Conservation (phyloP, 345 rosid genomes). For the Boechera divaricarpa region DNA sequence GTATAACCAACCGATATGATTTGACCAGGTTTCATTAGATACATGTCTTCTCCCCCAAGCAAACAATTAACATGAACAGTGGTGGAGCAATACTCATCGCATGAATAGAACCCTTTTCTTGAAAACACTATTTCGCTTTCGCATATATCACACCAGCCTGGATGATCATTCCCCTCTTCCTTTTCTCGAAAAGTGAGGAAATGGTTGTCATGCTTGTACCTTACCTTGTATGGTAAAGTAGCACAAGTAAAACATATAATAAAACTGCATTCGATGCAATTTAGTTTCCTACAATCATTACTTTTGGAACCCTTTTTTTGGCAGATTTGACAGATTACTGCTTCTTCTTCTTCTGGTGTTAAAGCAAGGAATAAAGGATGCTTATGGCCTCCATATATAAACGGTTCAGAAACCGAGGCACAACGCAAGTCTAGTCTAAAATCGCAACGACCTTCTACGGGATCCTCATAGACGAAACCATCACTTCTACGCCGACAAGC, state of each 20-base stretch:
- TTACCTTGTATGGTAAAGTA: neutral
- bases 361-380: slow-evolving; percentile 4
- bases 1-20: neutral
- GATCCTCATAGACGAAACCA: slow-evolving; percentile 17
- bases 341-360: neutral
- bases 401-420: slow-evolving; percentile 12
- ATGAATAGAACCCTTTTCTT: neutral
- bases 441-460: too few species aligned
- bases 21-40: neutral
- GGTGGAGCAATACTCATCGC: neutral
- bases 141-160: neutral
- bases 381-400: neutral
- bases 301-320: neutral
- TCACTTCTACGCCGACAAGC: neutral
- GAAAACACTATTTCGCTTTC: neutral
- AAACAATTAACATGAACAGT: neutral
- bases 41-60: neutral
- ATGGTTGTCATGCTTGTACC: slow-evolving; percentile 29
- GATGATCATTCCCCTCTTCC: neutral
- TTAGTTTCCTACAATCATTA: neutral
- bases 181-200: neutral
- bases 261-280: slow-evolving; percentile 21
- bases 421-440: neutral
- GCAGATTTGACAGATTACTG: neutral
- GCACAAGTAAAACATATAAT: neutral